Base-by-base conservation (phyloP, 2,329 filamentous ascomycete genomes). In the Phaeophleospora eucalypticola region DNA sequence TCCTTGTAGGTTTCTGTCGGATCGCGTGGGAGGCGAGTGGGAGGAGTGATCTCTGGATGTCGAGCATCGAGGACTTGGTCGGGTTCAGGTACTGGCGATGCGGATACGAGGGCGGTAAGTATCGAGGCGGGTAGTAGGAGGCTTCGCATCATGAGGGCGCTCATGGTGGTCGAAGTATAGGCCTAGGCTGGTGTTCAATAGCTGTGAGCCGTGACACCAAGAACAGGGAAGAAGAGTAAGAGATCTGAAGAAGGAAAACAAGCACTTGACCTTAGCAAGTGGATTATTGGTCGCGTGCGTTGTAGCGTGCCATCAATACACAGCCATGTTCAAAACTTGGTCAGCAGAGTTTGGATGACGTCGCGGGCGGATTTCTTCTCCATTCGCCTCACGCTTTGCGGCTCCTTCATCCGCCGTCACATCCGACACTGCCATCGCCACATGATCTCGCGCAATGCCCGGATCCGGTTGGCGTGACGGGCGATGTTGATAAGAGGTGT, bases 31-130 rank as follows among this genome's bases (percentile, higher is more conserved):
- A 68, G 53, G 35, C 70, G 68, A 10, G 71, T 69, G 18, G 71
- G 71, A 19, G 74, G 65, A 8, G 77, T 80, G 41, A 79, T 71
- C 55, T 71, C 60, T 36, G 76, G 71, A 57, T 72, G 67, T 8
- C 54, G 57, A 15, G 53, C 56, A 7, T 58, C 53, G 21, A 45
- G 43, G 16, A 29, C 24, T 29, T 29, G 24, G 12, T 29, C 24
- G 6, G 54, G 38, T 9, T 40, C 45, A 9, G 59, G 59, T 29
- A 29, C 24, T 21, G 59, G 59, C 15, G 56, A 45, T 7, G 59
- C 59, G 8, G 54, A 49, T 8, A 56, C 61, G 12, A 62, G 51
- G n/a, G 50, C 43, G 43, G 36, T 45, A 4, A 62, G 52, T 10
- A 57, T 46, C n/a, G 58, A 52, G 27, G 61, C 58, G 18, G 57